A percentile compares a stretch with the other conserved stretches of the same genome.
These are phyloP conservation scores for Dothideomycetidae sp. DNA, from an alignment of 2,329 filamentous ascomycete genomes.

Conservation along the genomic window DNA sequence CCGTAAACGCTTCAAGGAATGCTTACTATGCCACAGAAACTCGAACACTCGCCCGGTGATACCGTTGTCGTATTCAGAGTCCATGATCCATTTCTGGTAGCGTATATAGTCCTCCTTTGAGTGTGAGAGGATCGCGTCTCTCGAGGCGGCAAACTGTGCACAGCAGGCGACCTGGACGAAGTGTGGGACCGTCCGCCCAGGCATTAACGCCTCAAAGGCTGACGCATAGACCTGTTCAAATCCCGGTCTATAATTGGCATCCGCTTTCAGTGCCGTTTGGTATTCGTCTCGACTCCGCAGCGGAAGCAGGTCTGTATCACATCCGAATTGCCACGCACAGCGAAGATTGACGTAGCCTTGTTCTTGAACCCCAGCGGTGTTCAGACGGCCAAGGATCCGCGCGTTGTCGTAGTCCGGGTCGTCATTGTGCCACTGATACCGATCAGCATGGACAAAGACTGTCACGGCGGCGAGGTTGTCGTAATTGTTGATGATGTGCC, in stretches of 20 bases:
- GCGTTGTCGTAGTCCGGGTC: constrained; percentile 31
- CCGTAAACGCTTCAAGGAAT: no score
- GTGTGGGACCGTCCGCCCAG: constrained; percentile 1
- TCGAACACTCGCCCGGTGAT: constrained; percentile 47
- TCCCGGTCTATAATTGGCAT: not conserved
- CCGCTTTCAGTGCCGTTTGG: constrained; percentile 6
- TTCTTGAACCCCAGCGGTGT: constrained; percentile 31
- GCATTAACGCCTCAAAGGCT: constrained; percentile 10
- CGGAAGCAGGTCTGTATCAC: constrained; percentile 27
- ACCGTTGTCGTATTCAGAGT: constrained; percentile 34
- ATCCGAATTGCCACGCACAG: constrained; percentile 41
- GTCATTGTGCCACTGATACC: constrained; percentile 45
- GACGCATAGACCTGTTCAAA: constrained; percentile 6
- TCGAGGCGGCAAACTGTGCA: constrained; percentile 49
- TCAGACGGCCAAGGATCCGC: constrained; percentile 32
- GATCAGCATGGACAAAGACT: constrained; percentile 49
- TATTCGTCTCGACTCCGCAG: constrained; percentile 8
- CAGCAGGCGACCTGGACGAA: constrained; percentile 10
- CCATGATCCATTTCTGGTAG: constrained; percentile 46
- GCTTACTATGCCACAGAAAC: constrained; percentile 44
- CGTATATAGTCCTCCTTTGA: constrained; percentile 40
- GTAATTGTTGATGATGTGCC: constrained; percentile 37
- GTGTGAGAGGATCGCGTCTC: constrained; percentile 36
- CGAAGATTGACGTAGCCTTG: constrained; percentile 42
- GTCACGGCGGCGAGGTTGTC: constrained; percentile 42